phyloP scores from a whole-genome alignment of 2,329 filamentous ascomycete species.

The Camillea tinctor region DNA sequence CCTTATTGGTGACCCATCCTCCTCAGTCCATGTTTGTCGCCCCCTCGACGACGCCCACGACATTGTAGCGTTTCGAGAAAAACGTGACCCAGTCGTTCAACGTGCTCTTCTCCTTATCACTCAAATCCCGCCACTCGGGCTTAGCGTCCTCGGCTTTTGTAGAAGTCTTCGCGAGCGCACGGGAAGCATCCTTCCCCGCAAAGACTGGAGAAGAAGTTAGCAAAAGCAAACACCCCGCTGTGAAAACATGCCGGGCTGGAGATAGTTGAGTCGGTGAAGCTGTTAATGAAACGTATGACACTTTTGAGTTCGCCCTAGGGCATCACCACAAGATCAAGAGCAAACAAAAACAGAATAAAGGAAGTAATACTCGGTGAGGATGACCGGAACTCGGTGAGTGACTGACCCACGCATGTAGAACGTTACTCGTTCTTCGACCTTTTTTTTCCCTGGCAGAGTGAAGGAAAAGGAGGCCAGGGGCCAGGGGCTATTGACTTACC shows the following conservation, averaged over 20 bases:
- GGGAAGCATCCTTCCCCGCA: slow-evolving; percentile 92
- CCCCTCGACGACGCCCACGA: slow-evolving; percentile 68
- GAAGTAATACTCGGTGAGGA: background rate
- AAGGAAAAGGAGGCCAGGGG: background rate
- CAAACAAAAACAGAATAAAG: slow-evolving; percentile 3
- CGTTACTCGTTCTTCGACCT: background rate
- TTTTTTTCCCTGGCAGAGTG: background rate
- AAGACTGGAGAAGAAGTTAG: slow-evolving; percentile 64
- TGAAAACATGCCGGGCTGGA: background rate
- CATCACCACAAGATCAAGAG: background rate
- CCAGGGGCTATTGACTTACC: slow-evolving; percentile 53
- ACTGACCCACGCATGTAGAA: background rate
- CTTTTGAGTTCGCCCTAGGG: background rate
- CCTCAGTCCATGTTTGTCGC: slow-evolving; percentile 54
- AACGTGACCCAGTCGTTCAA: slow-evolving; percentile 93
- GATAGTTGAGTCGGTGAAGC: slow-evolving; percentile 3
- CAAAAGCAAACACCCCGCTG: slow-evolving; percentile 11
- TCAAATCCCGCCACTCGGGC: slow-evolving; percentile 79
- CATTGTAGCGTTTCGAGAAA: slow-evolving; percentile 95
- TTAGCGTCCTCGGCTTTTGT: slow-evolving; percentile 80
- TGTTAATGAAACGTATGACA: slow-evolving; percentile 10
- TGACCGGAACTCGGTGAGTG: too few relatives aligned
- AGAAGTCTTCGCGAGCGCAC: slow-evolving; percentile 82
- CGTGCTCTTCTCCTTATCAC: slow-evolving; percentile 80
- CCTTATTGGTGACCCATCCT: background rate